Evolutionary conservation across 371 early-diverging fungal species (phyloP).

Genomic region (Entomophthora muscae): DNA sequence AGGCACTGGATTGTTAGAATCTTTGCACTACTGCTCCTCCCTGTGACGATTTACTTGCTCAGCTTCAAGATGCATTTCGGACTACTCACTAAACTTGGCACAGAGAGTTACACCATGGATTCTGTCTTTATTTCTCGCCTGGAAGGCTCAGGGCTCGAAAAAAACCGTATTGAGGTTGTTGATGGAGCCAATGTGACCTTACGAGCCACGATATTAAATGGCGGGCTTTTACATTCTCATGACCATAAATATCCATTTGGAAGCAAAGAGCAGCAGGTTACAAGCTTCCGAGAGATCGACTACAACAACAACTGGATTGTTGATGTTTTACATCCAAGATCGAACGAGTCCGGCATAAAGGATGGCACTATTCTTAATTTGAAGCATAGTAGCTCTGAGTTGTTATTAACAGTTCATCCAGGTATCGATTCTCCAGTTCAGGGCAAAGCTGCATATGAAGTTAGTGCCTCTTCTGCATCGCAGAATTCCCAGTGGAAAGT

Average conservation of each 20-base stretch:
- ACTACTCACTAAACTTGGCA: constrained; percentile 67
- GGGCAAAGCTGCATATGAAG: constrained; percentile 64
- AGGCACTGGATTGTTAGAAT: constrained; percentile 64
- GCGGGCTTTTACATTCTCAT: constrained; percentile 96
- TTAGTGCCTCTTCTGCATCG: constrained; percentile 60
- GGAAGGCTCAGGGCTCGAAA: constrained; percentile 54
- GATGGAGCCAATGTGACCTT: constrained; percentile 90
- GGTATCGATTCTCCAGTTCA: constrained; percentile 69
- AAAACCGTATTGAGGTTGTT: constrained; percentile 60
- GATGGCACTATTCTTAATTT: constrained; percentile 31
- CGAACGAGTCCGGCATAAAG: constrained; percentile 7
- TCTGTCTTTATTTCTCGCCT: constrained; percentile 91
- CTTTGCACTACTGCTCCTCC: constrained; percentile 67
- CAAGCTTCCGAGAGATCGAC: constrained; percentile 94
- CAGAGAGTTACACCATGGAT: constrained; percentile 97
- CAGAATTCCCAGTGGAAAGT: constrained; percentile 74
- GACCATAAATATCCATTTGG: constrained; percentile 62
- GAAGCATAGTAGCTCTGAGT: constrained; percentile 54
- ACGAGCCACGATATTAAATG: constrained; percentile 71
- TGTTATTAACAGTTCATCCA: constrained; percentile 58
- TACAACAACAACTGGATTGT: constrained; percentile 89
- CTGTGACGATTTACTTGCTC: constrained; percentile 69
- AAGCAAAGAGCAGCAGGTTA: constrained; percentile 84
- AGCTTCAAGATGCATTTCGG: constrained; percentile 85
- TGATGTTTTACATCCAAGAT: not conserved